phyloP scores from a whole-genome alignment of 768 basidiomycete species.

The Mycena rebaudengoi region DNA sequence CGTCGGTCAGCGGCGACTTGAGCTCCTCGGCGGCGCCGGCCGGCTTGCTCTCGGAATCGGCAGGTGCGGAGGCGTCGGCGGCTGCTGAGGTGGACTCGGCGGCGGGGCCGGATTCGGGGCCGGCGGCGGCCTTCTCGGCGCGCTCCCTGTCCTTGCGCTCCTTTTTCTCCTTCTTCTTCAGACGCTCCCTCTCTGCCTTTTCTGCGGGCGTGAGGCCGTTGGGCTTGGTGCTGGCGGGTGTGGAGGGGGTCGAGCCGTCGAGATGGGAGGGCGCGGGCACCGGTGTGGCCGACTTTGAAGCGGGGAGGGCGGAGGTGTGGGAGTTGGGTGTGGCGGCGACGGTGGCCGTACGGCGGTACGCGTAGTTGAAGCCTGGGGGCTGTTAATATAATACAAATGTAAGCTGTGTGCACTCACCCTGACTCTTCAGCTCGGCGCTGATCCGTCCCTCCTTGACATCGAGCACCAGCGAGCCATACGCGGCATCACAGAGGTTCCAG shows the following conservation, averaged over 20 bases:
- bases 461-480: constrained; percentile 87
- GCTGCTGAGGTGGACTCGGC: constrained; percentile 34
- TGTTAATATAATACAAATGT: background rate
- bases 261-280: constrained; percentile 46
- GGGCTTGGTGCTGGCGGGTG: constrained; percentile 44
- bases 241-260: constrained; percentile 43
- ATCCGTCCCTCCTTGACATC: constrained; percentile 93
- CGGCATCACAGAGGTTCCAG: constrained; percentile 97
- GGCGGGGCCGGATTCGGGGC: constrained; percentile 33
- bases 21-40: constrained; percentile 51
- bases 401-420: constrained; percentile 63
- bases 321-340: constrained; percentile 68
- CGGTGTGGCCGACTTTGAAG: constrained; percentile 43
- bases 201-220: constrained; percentile 54
- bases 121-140: constrained; percentile 47
- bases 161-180: constrained; percentile 60
- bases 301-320: constrained; percentile 54
- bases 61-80: constrained; percentile 22
- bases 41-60: too few relatives aligned
- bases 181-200: constrained; percentile 68
- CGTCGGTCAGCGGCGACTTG: constrained; percentile 67
- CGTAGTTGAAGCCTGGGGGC: constrained; percentile 89
- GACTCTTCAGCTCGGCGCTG: constrained; percentile 90
- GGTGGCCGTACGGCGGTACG: constrained; percentile 82
- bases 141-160: constrained; percentile 56